Evolutionary conservation across 495 filamentous ascomycete species (phyloP), one percentile per base, ranked within the genome.

Genomic region (Tuber indicum): DNA sequence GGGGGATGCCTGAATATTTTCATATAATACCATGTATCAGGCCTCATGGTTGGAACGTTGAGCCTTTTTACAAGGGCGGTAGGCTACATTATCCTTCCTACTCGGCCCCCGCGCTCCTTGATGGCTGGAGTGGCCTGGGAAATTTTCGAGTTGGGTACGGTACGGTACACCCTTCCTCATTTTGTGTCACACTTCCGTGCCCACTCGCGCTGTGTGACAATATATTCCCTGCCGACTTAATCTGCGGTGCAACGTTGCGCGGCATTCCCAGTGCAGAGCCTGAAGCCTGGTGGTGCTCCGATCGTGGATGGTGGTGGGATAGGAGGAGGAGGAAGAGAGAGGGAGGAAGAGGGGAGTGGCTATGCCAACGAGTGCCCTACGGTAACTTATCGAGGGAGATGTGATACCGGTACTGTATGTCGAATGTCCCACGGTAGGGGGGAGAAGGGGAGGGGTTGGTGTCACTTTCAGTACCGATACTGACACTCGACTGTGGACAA

Each of bases 121-220:
- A 66, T 58, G 49, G 21, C n/a, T 49, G 19, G 47, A 8, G 19
- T 49, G 42, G 42, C 42, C 45, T 10, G 12, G n/a, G 19, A 49
- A 21, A 70, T 71, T 77, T 26, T 44, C 32, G 75, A 79, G 70
- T 71, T 71, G 42, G 71, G 17, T 6, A 32, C 32, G 32, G 32
- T 32, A 32, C 32, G 32, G 32, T 32, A 52, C 39, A 43, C 42
- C 76, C 76, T 62, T 78, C n/a, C 77, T 76, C 42, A 41, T 79
- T 79, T 36, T 80, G 77, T 80, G 78, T 80, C 78, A 79, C 78
- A 80, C 78, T 42, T 71, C 78, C 78, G 78, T 73, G 46, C 44
- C 44, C 49, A 75, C 73, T 45, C 44, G 71, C 42, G 77, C 62
- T 79, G 77, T 80, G 78, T 43, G 17, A 80, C 78, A 32, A 7